Evolutionary conservation across 2,329 filamentous ascomycete genomes (phyloP), one percentile per base, ranked within the genome.

Genomic region (Xylaria hypoxylon): DNA sequence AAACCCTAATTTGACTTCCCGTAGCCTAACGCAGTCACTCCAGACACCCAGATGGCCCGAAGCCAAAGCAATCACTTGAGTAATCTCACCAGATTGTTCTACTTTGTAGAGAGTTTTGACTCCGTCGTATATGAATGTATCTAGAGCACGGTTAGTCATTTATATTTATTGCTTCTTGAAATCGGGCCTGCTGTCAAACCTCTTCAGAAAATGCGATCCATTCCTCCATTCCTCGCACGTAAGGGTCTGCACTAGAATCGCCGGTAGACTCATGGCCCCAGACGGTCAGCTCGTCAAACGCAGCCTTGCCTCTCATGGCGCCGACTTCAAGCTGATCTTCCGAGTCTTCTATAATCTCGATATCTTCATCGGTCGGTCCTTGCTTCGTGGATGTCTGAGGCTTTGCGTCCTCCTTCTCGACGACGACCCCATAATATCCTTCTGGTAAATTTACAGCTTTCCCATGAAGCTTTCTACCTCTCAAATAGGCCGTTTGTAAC

Each of bases 191-290:
- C 17, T 60, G 19, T 15, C 64, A 22, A 53, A 93, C 90, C 77
- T 86, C 84, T 70, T 90, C 87, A 11, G 93, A 87, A 77, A 94
- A 87, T 11, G 83, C 82, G 64, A 96, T 83, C 93, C 94, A 97
- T 78, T 97, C 94, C 71, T 90, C 86, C 48, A 97, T 81, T 0
- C 90, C 89, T 76, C 91, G 90, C 4, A 92, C 82, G 76, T 93
- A 96, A 1, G 86, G 82, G 79, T 97, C 93, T 5, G 80, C 80
- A 31, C 83, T 83, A 0, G 84, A 83, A 66, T 90, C 88, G 5
- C 89, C 89, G 56, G 87, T 73, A 0, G 81, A 79, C 71, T 96
- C 94, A 77, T 97, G 94, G 0, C 87, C 90, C 94, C 94, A 98
- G n/a, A 97, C 85, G 2, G 93, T 80, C 57, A 97, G 77, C 61